A percentile compares a stretch with the other conserved stretches of the same genome.
Conservation (phyloP, 2,329 filamentous ascomycete species). For the Apiospora rasikravindrae region DNA sequence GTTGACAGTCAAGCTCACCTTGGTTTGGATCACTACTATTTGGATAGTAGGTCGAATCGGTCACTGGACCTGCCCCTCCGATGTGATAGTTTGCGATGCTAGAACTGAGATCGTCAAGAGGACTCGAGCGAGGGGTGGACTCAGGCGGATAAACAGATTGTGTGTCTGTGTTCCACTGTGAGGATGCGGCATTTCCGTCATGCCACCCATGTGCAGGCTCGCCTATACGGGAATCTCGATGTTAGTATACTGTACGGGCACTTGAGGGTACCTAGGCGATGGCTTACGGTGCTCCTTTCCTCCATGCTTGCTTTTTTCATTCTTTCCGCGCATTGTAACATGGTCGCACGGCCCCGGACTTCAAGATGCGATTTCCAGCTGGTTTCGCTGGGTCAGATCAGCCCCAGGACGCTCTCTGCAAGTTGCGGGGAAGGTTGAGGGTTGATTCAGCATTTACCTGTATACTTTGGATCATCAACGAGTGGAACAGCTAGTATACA, state of each 20-base stretch:
- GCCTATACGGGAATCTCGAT: not conserved
- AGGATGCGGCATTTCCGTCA: not conserved
- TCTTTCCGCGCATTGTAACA: not conserved
- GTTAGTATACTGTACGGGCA: not conserved
- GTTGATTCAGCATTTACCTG: not conserved
- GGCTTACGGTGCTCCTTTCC: not conserved
- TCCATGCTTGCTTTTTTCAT: constrained; percentile 10
- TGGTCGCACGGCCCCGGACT: not conserved
- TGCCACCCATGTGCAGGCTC: not conserved
- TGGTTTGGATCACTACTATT: not conserved
- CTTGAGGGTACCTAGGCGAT: not conserved
- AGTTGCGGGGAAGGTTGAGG: constrained; percentile 1
- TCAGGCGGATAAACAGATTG: not conserved
- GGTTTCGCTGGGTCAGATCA: not conserved
- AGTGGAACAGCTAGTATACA: not conserved
- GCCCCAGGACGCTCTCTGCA: not conserved
- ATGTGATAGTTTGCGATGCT: not conserved
- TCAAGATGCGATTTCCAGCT: constrained; percentile 4
- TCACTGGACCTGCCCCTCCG: not conserved
- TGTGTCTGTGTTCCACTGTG: not conserved
- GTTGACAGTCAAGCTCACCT: not conserved
- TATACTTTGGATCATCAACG: not conserved
- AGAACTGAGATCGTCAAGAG: not conserved
- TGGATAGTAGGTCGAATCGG: too few species aligned
- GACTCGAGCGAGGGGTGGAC: not conserved